Conservation (phyloP, 148 eudicot species). For the Diospyros kaki region DNA sequence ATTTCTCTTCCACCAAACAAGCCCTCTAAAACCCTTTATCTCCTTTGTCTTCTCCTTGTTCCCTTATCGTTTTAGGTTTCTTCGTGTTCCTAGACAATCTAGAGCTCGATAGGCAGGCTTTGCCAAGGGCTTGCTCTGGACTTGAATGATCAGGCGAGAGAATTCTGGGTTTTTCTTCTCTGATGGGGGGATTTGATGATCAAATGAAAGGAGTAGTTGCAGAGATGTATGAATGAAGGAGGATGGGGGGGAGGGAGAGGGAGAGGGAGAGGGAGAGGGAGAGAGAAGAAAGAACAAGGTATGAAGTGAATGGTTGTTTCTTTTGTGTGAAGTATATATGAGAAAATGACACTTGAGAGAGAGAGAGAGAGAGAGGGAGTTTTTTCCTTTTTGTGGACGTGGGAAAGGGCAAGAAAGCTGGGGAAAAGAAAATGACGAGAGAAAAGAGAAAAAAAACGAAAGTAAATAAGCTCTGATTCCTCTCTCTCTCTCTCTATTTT, state of each 20-base stretch:
- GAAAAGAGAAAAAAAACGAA: conserved; percentile 7
- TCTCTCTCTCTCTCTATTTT: conserved; percentile 12
- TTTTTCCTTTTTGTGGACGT: conserved; percentile 45
- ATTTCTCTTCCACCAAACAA: conserved; percentile 27
- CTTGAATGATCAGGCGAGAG: neutral
- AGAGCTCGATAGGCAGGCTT: neutral
- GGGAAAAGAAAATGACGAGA: conserved; percentile 13
- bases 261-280: conserved; percentile 6
- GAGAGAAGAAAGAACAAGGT: conserved; percentile 38
- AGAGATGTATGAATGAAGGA: conserved; percentile 30
- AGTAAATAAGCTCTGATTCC: conserved; percentile 10
- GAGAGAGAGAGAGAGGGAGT: conserved; percentile 10
- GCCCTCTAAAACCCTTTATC: neutral
- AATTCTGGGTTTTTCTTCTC: conserved; percentile 16
- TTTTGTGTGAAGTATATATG: conserved; percentile 82
- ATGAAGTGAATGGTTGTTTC: conserved; percentile 60
- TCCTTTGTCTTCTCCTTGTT: neutral
- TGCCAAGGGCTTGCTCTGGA: conserved; percentile 9
- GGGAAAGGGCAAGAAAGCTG: conserved; percentile 29
- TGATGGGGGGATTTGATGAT: conserved; percentile 27
- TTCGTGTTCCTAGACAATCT: neutral
- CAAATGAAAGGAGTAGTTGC: conserved; percentile 36
- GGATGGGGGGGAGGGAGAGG: conserved; percentile 16
- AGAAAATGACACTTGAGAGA: conserved; percentile 79
- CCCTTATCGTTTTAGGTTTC: neutral